These are phyloP conservation scores for Verbena officinalis DNA, from an alignment of 257 asterid species.

Conservation along the genomic window DNA sequence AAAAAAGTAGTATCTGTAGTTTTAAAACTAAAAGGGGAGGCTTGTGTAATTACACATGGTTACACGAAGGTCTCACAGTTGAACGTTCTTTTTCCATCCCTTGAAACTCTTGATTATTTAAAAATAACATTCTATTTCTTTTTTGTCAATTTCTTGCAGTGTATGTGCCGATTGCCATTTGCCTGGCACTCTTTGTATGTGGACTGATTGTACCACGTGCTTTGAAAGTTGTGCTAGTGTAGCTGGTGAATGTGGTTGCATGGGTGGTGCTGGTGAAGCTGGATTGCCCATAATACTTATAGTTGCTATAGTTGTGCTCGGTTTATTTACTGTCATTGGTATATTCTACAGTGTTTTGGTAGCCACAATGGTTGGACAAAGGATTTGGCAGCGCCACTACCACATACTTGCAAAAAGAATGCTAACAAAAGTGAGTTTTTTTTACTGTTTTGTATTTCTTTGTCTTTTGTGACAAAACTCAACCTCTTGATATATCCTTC, in stretches of 20 bases:
- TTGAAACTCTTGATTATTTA: neutral
- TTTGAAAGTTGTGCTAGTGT: constrained; percentile 87
- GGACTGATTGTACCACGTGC: constrained; percentile 98
- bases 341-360: constrained; percentile 87
- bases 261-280: constrained; percentile 98
- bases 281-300: constrained; percentile 78
- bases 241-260: constrained; percentile 87
- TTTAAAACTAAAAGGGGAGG: too few relatives aligned
- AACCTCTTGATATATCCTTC: neutral
- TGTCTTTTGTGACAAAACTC: neutral
- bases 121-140: neutral
- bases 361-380: constrained; percentile 95
- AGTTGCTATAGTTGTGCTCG: constrained; percentile 78
- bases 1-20: too few relatives aligned
- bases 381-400: constrained; percentile 98
- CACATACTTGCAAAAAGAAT: constrained; percentile 95
- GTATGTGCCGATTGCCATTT: constrained; percentile 95
- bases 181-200: constrained; percentile 98
- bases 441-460: neutral
- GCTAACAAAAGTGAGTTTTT: constrained; percentile 79
- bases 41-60: too few relatives aligned
- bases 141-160: constrained; percentile 47
- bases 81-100: constrained; percentile 1
- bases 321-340: constrained; percentile 88
- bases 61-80: neutral